Base-by-base conservation (phyloP, 495 filamentous ascomycete genomes). In the Trichoderma erinaceum region DNA sequence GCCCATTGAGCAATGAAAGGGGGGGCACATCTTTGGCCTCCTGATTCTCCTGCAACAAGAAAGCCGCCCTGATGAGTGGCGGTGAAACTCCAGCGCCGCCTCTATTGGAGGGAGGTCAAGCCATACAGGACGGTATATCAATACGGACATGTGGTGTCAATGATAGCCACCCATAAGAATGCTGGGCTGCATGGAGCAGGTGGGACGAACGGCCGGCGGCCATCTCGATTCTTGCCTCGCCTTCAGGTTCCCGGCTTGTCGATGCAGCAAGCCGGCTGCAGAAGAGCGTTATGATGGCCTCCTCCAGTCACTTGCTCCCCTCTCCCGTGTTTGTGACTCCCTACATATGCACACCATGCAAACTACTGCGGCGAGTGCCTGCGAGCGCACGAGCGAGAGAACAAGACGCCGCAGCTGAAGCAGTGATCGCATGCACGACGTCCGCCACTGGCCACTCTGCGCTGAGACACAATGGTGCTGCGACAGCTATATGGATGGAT, bases 61-160 rank as follows among this genome's bases (percentile, higher is more conserved):
- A 56, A 61, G 56, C 56, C 56, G 56, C 56, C 56, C 56, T 61
- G 56, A 61, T 61, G 56, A 61, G 56, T 29, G 56, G 56, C 56
- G 56, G 56, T 61, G 56, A 61, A 61, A 61, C 56, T 61, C 23
- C 23, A 29, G 23, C 23, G 56, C 56, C 16, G 56, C 23, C 8
- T 29, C n/a, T 12, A 61, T 61, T 61, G 56, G 56, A 61, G 23
- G 56, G 16, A 11, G 23, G 56, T 48, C 44, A 25, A 56, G 50
- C 50, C 44, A n/a, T 48, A 48, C 44, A n/a, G 44, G 18, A n/a
- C 44, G n/a, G 44, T 15, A 13, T n/a, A 48, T 15, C 4, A 48
- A n/a, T 48, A 48, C 15, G 44, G n/a, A n/a, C 44, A 61, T 61
- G 56, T 29, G 23, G 56, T 61, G 56, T 61, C 56, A 29, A 61